Percentiles rank a stretch among this genome's conserved stretches.
Evolutionary conservation across 2,329 filamentous ascomycete genomes (phyloP).

Genomic region (Colletotrichum sp.): DNA sequence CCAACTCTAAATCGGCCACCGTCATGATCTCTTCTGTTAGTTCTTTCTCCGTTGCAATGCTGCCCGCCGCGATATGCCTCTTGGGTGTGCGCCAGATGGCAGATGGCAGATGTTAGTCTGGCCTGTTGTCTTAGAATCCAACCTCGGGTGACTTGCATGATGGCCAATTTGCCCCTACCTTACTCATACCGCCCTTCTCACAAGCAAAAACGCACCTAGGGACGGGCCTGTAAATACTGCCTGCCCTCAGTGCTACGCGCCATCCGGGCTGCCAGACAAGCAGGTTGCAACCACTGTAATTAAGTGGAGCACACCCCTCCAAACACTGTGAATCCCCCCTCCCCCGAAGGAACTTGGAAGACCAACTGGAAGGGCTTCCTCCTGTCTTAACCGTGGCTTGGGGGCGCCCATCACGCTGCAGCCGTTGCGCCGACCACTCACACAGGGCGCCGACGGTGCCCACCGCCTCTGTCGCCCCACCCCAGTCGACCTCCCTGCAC

Average conservation of each 20-base stretch:
- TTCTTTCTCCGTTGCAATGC: not conserved
- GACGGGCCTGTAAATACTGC: not conserved
- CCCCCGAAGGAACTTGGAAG: not conserved
- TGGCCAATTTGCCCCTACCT: not conserved
- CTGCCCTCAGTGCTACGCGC: not conserved
- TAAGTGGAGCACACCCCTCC: not conserved
- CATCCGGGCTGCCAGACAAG: not conserved
- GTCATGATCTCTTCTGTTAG: not conserved
- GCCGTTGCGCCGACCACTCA: slow-evolving; percentile 1
- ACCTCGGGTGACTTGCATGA: slow-evolving; percentile 17
- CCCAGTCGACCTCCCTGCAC: slow-evolving; percentile 1
- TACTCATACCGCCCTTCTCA: not conserved
- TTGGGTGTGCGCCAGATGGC: not conserved
- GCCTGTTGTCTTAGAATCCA: not conserved
- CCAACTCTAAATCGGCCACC: slow-evolving; percentile 6
- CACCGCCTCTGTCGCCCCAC: not conserved
- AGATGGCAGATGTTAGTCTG: not conserved
- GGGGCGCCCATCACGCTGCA: slow-evolving; percentile 13
- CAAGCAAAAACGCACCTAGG: not conserved
- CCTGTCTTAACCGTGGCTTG: not conserved
- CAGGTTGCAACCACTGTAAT: not conserved
- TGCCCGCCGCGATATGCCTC: not conserved
- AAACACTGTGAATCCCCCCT: not conserved
- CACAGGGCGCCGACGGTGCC: not conserved
- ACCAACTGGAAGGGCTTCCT: not conserved